These are phyloP conservation scores for Leccinum pseudoinsigne DNA, from an alignment of 1,284 basidiomycete genomes.

Conservation along the genomic window DNA sequence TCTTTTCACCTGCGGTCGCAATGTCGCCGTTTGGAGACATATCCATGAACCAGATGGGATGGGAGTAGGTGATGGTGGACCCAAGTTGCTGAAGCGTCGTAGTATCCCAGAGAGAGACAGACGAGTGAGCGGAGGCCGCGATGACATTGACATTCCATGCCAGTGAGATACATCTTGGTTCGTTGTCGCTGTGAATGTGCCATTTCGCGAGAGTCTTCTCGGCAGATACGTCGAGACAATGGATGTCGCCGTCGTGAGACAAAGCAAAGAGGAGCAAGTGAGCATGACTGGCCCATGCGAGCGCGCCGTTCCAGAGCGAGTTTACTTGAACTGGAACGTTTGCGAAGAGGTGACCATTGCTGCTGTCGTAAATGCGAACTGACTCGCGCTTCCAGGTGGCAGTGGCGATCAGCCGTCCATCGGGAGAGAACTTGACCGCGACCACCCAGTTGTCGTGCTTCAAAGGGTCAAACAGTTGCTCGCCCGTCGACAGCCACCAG, in stretches of 20 bases:
- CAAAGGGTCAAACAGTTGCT: too few relatives aligned
- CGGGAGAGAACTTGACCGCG: not conserved
- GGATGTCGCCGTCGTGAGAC: too few relatives aligned
- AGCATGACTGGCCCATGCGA: too few relatives aligned
- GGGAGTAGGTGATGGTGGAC: not conserved
- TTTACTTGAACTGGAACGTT: too few relatives aligned
- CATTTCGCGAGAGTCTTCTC: not conserved
- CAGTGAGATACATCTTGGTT: not conserved
- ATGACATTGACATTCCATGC: not conserved
- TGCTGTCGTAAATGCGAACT: not conserved
- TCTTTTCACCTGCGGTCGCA: not conserved
- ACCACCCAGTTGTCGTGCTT: too few relatives aligned
- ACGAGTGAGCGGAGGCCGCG: not conserved
- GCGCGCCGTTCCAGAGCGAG: too few relatives aligned
- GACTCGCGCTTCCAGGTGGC: not conserved
- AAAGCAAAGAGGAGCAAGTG: too few relatives aligned
- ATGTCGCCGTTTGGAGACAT: not conserved
- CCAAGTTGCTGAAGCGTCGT: not conserved
- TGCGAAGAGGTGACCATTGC: too few relatives aligned
- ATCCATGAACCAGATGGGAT: not conserved
- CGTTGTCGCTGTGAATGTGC: not conserved
- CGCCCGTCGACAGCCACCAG: too few relatives aligned
- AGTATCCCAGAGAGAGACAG: not conserved
- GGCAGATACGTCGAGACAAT: not conserved
- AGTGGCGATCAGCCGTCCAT: not conserved